These are phyloP conservation scores for Crithidia bombi DNA, from an alignment of 208 protist species.

Conservation along the genomic window DNA sequence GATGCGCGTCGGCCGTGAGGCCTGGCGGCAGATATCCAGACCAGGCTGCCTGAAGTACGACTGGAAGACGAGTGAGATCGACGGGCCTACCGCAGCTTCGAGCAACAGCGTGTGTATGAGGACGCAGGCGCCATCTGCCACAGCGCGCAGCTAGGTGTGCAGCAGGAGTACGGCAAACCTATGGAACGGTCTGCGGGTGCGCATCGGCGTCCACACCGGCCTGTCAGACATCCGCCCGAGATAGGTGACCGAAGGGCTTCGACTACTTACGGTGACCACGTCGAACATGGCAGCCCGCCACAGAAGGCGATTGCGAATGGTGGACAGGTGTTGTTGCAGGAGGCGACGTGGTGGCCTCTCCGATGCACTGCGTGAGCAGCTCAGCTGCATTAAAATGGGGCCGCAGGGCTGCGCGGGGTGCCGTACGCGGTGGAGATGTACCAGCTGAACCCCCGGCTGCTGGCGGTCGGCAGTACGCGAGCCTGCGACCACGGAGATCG, in stretches of 20 bases:
- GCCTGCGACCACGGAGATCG: constrained; percentile 59
- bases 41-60: constrained; percentile 49
- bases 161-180: constrained; percentile 39
- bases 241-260: constrained; percentile 67
- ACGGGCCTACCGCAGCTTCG: constrained; percentile 59
- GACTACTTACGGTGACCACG: constrained; percentile 88
- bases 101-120: constrained; percentile 34
- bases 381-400: constrained; percentile 31
- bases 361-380: constrained; percentile 29
- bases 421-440: constrained; percentile 63
- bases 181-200: constrained; percentile 60
- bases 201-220: constrained; percentile 69
- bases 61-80: constrained; percentile 54
- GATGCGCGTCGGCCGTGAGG: constrained; percentile 41
- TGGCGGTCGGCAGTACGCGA: constrained; percentile 44
- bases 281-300: constrained; percentile 88
- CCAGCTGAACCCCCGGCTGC: constrained; percentile 58
- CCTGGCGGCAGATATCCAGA: constrained; percentile 62
- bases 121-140: constrained; percentile 25
- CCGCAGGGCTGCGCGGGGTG: constrained; percentile 60
- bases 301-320: constrained; percentile 72
- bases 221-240: constrained; percentile 62
- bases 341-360: constrained; percentile 44
- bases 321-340: constrained; percentile 73
- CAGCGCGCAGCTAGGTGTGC: constrained; percentile 39